Evolutionary conservation across 108 stramenopile genomes (phyloP), one percentile per base, ranked within the genome.

Genomic region (Fragilaria radians): DNA sequence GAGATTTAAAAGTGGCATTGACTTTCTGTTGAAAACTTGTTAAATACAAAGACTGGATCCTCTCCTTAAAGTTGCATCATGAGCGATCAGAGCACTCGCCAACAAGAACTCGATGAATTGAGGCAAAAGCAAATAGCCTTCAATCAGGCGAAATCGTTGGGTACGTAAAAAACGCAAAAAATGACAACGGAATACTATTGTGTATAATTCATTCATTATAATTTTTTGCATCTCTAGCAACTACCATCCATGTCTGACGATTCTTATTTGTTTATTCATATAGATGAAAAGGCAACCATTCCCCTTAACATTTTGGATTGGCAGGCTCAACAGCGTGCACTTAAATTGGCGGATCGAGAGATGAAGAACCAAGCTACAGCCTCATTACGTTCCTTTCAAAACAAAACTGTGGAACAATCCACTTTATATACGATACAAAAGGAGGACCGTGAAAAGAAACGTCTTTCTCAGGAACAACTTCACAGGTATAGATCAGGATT

Each of bases 251-350:
- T n/a, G n/a, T n/a, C n/a, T n/a, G n/a, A n/a, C n/a, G n/a, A n/a
- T n/a, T n/a, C n/a, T n/a, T n/a, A n/a, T n/a, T n/a, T n/a, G n/a
- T n/a, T n/a, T n/a, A n/a, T 42, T 7, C 14, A 7, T 42, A 42
- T 42, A 42, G 36, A 42, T 42, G 36, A 42, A 42, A 42, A 42
- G 14, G 36, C 11, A 42, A 42, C 11, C 36, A 42, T 25, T 21
- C 50, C 50, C 7, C n/a, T 51, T 21, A 51, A 51, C 19, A 24
- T 51, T 5, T 25, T 24, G 50, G 50, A 51, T 21, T 51, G 50
- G 50, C 50, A 51, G 19, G n/a, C 24, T 9, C 50, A 51, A 25
- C 50, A 51, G 19, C n/a, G 24, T 19, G 50, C 50, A 19, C 5
- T 51, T 9, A 51, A 51, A 51, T 9, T 7, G 9, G 24, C n/a